phyloP scores from a whole-genome alignment of 2,329 filamentous ascomycete genomes.

The Aspergillus fijiensis region DNA sequence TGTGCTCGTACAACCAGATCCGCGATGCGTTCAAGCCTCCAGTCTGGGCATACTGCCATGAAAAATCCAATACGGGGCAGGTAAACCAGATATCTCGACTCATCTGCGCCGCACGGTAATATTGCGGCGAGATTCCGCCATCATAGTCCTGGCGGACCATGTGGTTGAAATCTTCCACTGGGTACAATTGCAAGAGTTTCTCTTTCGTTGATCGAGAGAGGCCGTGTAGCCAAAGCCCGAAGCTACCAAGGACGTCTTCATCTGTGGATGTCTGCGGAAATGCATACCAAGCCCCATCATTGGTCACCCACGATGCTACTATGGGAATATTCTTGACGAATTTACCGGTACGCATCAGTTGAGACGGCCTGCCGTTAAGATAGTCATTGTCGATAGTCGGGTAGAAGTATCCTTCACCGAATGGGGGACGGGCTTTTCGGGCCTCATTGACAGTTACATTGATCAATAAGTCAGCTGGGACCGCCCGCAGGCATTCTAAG shows the following conservation, averaged over 20 bases:
- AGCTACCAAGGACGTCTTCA: slow-evolving; percentile 19
- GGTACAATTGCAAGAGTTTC: slow-evolving; percentile 22
- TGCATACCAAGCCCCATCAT: slow-evolving; percentile 23
- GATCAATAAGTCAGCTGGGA: slow-evolving; percentile 18
- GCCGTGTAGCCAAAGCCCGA: slow-evolving; percentile 16
- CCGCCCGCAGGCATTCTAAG: slow-evolving; percentile 21
- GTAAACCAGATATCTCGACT: slow-evolving; percentile 36
- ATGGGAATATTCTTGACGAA: slow-evolving; percentile 20
- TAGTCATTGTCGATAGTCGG: slow-evolving; percentile 28
- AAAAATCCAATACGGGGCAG: slow-evolving; percentile 32
- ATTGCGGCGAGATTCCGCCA: slow-evolving; percentile 28
- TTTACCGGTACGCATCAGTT: slow-evolving; percentile 26
- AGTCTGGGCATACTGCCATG: slow-evolving; percentile 31
- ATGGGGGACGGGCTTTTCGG: slow-evolving; percentile 20
- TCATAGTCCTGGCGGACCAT: slow-evolving; percentile 11
- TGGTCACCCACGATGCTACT: slow-evolving; percentile 21
- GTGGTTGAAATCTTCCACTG: slow-evolving; percentile 17
- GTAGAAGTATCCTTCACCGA: slow-evolving; percentile 22
- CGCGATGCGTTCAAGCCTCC: slow-evolving; percentile 14
- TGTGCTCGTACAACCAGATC: slow-evolving; percentile 31
- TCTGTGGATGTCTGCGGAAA: slow-evolving; percentile 14
- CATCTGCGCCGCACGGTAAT: slow-evolving; percentile 37
- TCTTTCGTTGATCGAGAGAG: slow-evolving; percentile 17
- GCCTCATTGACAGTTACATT: slow-evolving; percentile 28
- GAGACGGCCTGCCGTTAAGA: slow-evolving; percentile 25